These are phyloP conservation scores for Rhodotorula sphaerocarpa DNA, from an alignment of 768 basidiomycete species.

Conservation along the genomic window DNA sequence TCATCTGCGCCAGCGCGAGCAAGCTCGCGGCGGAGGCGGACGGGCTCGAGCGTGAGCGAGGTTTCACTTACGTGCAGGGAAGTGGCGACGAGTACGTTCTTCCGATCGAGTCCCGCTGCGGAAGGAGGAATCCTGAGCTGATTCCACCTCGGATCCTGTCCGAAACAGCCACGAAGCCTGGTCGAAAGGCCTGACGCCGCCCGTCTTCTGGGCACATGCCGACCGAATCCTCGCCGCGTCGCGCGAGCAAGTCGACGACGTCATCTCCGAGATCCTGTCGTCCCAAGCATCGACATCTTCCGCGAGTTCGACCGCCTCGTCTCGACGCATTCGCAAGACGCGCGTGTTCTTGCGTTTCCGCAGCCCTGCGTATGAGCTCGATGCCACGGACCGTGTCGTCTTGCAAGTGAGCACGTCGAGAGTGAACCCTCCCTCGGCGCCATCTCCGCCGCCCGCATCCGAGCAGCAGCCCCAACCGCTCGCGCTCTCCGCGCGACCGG, in stretches of 20 bases:
- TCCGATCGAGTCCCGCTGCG: too few species aligned
- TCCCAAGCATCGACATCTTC: not conserved
- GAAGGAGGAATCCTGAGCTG: too few species aligned
- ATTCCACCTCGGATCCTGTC: not conserved
- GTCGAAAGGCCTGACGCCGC: slow-evolving; percentile 58
- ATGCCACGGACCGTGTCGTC: not conserved
- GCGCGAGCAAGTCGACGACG: slow-evolving; percentile 50
- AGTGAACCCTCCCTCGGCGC: not conserved
- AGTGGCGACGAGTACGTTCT: slow-evolving; percentile 65
- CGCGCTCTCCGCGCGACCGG: slow-evolving; percentile 38
- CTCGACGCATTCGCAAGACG: slow-evolving; percentile 6
- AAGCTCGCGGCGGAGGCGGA: slow-evolving; percentile 52
- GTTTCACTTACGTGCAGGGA: slow-evolving; percentile 83
- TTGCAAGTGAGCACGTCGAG: not conserved
- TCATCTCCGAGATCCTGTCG: slow-evolving; percentile 43
- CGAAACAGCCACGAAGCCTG: slow-evolving; percentile 30
- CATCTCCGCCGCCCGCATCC: not conserved
- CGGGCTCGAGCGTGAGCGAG: slow-evolving; percentile 58
- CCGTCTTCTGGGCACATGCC: slow-evolving; percentile 60
- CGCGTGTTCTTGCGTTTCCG: slow-evolving; percentile 6
- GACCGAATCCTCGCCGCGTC: slow-evolving; percentile 49
- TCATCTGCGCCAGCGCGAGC: slow-evolving; percentile 82
- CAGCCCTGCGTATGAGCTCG: not conserved
- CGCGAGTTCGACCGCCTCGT: not conserved
- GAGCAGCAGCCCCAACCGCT: not conserved